phyloP scores from a whole-genome alignment of 2,329 filamentous ascomycete genomes.

The Setomelanomma holmii region DNA sequence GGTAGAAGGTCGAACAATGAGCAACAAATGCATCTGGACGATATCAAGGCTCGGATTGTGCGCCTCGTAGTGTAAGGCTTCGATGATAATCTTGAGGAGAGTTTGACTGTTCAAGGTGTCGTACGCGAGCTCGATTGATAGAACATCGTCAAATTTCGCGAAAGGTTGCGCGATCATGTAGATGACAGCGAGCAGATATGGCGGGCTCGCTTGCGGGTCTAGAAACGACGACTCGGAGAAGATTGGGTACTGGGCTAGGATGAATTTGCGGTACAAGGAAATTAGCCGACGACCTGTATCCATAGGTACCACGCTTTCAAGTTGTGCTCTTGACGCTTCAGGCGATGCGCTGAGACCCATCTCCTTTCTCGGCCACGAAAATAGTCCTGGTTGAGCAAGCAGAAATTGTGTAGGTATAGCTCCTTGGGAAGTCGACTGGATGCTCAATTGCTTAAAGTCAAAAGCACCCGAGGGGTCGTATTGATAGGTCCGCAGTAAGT shows the following conservation, averaged over 20 bases:
- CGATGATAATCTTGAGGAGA: slow-evolving; percentile 10
- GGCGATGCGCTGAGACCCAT: slow-evolving; percentile 4
- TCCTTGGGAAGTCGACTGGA: slow-evolving; percentile 10
- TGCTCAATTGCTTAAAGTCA: slow-evolving; percentile 16
- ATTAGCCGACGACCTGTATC: slow-evolving; percentile 10
- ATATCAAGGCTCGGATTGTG: slow-evolving; percentile 9
- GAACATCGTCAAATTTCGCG: slow-evolving; percentile 13
- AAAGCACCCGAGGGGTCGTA: slow-evolving; percentile 9
- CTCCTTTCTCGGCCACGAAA: slow-evolving; percentile 7
- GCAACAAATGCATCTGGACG: slow-evolving; percentile 11
- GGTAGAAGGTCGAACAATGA: slow-evolving; percentile 11
- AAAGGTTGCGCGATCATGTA: slow-evolving; percentile 16
- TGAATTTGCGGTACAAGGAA: slow-evolving; percentile 9
- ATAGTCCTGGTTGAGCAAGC: slow-evolving; percentile 10
- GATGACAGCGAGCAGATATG: slow-evolving; percentile 13
- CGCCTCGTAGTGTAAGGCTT: slow-evolving; percentile 11
- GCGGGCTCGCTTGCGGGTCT: slow-evolving; percentile 4
- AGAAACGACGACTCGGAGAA: slow-evolving; percentile 11
- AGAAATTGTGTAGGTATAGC: slow-evolving; percentile 12
- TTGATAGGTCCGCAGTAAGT: slow-evolving; percentile 13
- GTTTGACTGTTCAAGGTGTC: slow-evolving; percentile 9
- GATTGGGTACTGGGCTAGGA: slow-evolving; percentile 14
- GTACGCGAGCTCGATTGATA: slow-evolving; percentile 17
- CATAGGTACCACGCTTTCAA: slow-evolving; percentile 5
- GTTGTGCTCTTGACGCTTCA: slow-evolving; percentile 1